Percentiles rank a stretch among this genome's conserved stretches.
These are phyloP conservation scores for Akanthomyces muscarius DNA, from an alignment of 2,329 filamentous ascomycete species.

Conservation along the genomic window DNA sequence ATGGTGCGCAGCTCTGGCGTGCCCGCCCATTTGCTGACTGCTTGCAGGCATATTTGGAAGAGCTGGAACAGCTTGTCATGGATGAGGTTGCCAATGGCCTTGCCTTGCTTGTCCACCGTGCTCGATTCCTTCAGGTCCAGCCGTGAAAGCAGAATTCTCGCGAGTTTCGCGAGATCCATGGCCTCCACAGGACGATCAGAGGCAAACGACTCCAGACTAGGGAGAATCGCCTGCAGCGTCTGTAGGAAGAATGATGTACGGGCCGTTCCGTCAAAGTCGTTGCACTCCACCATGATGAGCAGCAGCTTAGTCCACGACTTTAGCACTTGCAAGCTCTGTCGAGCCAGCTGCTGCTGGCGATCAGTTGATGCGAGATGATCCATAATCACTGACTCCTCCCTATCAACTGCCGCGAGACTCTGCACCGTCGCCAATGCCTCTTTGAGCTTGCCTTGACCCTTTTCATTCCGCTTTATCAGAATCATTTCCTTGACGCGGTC, in stretches of 20 bases:
- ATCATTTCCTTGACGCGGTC: conserved; percentile 71
- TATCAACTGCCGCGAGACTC: conserved; percentile 47
- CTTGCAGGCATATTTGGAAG: conserved; percentile 80
- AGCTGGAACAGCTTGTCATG: conserved; percentile 88
- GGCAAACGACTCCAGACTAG: conserved; percentile 77
- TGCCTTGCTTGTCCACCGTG: conserved; percentile 40
- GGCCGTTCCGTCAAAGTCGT: conserved; percentile 69
- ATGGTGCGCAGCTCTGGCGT: conserved; percentile 70
- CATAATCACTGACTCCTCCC: conserved; percentile 57
- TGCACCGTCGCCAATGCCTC: conserved; percentile 45
- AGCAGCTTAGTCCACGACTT: conserved; percentile 81
- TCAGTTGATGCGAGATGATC: conserved; percentile 62
- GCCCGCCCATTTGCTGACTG: conserved; percentile 69
- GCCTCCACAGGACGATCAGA: conserved; percentile 66
- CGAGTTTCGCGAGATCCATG: conserved; percentile 71
- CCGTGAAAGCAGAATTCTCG: conserved; percentile 67
- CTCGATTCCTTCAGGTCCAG: conserved; percentile 52
- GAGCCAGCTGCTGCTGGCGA: conserved; percentile 54
- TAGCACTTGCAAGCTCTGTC: conserved; percentile 63
- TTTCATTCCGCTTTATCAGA: conserved; percentile 62
- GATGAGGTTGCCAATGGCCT: conserved; percentile 63
- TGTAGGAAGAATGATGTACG: conserved; percentile 79
- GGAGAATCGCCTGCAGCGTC: conserved; percentile 79
- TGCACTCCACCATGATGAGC: conserved; percentile 76
- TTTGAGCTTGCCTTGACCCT: conserved; percentile 23